Conservation (phyloP, 495 filamentous ascomycete species). For the Aspergillus sparsus region DNA sequence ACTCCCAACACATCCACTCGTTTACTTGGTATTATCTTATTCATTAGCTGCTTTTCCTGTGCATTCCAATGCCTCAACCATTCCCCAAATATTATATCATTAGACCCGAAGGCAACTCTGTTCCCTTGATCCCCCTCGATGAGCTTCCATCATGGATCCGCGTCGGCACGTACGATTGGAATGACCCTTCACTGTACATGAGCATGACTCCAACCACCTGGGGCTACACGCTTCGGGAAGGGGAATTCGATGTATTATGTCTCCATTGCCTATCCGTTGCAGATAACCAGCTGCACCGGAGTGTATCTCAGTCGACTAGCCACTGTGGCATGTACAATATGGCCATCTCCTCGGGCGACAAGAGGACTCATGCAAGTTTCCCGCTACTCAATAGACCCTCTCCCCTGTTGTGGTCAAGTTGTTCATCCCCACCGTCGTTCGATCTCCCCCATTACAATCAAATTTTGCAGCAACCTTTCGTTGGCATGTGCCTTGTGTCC, state of each 20-base stretch:
- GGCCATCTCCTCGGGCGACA: neutral
- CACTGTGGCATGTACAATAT: neutral
- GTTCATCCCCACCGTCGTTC: neutral
- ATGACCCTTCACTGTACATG: slow-evolving; percentile 19
- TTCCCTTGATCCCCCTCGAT: slow-evolving; percentile 40
- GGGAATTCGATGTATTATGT: slow-evolving; percentile 44
- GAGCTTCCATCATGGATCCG: slow-evolving; percentile 43
- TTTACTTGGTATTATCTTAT: slow-evolving; percentile 16
- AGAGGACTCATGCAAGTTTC: neutral
- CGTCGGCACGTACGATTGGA: slow-evolving; percentile 28
- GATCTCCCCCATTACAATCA: slow-evolving; percentile 5
- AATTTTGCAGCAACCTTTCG: slow-evolving; percentile 3
- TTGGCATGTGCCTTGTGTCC: slow-evolving; percentile 4
- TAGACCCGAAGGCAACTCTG: slow-evolving; percentile 29
- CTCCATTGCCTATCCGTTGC: slow-evolving; percentile 34
- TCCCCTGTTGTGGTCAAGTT: neutral
- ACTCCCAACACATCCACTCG: neutral
- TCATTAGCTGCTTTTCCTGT: slow-evolving; percentile 8
- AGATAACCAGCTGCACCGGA: slow-evolving; percentile 32
- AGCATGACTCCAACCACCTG: slow-evolving; percentile 30
- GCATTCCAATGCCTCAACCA: slow-evolving; percentile 22
- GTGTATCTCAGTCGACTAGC: slow-evolving; percentile 26
- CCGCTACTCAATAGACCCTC: neutral
- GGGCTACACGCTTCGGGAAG: slow-evolving; percentile 31
- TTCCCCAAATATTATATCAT: slow-evolving; percentile 39